A percentile compares a stretch with the other conserved stretches of the same genome.
Evolutionary conservation across 306 rosid species (phyloP).

Genomic region (Lathyrus oleraceus): DNA sequence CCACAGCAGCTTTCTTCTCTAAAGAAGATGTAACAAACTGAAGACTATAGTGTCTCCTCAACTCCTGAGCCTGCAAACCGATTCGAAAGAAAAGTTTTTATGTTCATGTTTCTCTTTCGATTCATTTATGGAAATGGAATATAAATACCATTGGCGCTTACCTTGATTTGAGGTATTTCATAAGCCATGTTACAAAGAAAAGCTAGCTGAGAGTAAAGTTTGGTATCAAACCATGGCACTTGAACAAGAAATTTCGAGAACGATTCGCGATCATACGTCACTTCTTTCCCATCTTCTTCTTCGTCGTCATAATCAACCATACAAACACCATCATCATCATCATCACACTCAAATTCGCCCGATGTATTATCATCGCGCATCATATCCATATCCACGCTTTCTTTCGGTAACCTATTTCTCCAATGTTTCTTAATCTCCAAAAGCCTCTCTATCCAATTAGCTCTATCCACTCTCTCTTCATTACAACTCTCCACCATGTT

Average conservation of each 20-base stretch:
- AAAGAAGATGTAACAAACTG: slow-evolving; percentile 74
- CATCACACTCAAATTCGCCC: slow-evolving; percentile 56
- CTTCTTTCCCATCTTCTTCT: slow-evolving; percentile 47
- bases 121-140: not conserved
- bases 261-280: slow-evolving; percentile 43
- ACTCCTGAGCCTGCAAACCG: slow-evolving; percentile 66
- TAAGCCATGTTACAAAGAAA: slow-evolving; percentile 89
- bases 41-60: slow-evolving; percentile 62
- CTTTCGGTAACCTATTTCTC: slow-evolving; percentile 52
- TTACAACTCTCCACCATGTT: slow-evolving; percentile 28
- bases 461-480: slow-evolving; percentile 57
- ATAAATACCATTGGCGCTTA: slow-evolving; percentile 29
- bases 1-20: slow-evolving; percentile 65
- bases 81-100: slow-evolving; percentile 10
- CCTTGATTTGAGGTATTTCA: slow-evolving; percentile 74
- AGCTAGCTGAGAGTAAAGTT: slow-evolving; percentile 70
- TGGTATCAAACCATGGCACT: slow-evolving; percentile 74
- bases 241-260: slow-evolving; percentile 60
- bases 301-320: slow-evolving; percentile 58
- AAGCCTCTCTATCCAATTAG: slow-evolving; percentile 88
- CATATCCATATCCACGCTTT: slow-evolving; percentile 43
- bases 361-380: slow-evolving; percentile 14
- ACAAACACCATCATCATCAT: slow-evolving; percentile 56
- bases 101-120: slow-evolving; percentile 1
- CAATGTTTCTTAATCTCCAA: slow-evolving; percentile 79